Percentiles rank a stretch among this genome's conserved stretches.
Evolutionary conservation across 2,329 filamentous ascomycete species (phyloP).

Genomic region (Akanthomyces dipterigenus): DNA sequence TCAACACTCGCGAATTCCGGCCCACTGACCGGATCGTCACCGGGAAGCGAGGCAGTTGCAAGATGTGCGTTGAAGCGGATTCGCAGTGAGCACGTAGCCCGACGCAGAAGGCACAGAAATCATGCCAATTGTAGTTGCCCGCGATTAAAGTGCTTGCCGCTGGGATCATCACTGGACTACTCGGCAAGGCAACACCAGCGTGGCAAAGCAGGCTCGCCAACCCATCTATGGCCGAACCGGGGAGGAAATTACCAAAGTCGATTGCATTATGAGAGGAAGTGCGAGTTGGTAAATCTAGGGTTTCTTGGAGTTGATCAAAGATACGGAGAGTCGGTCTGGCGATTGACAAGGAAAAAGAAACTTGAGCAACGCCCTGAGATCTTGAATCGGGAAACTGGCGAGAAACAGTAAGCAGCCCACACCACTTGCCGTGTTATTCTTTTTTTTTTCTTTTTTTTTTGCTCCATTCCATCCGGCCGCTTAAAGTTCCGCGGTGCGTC

Average conservation of each 20-base stretch:
- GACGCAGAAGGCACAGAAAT: neutral
- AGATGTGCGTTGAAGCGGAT: neutral
- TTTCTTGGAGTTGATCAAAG: neutral
- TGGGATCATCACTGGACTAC: neutral
- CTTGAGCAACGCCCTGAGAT: neutral
- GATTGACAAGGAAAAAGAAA: neutral
- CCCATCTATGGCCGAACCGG: neutral
- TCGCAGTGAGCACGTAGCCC: neutral
- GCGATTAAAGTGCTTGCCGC: neutral
- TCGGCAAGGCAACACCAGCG: neutral
- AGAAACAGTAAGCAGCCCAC: neutral
- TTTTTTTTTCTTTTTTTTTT: neutral
- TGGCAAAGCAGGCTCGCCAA: neutral
- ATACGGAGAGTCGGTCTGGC: neutral
- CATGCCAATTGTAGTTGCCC: neutral
- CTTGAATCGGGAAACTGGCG: neutral
- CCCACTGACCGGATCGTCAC: neutral
- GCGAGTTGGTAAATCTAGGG: neutral
- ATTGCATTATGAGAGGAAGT: neutral
- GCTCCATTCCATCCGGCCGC: neutral
- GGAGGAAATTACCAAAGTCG: neutral
- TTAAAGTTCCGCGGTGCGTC: neutral
- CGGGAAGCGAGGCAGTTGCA: neutral
- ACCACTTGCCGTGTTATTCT: neutral
- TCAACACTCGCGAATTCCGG: neutral